Percentiles rank a stretch among this genome's conserved stretches.
Conservation (phyloP, 1,139 yeast genomes). For the Zygosaccharomyces sapae region DNA sequence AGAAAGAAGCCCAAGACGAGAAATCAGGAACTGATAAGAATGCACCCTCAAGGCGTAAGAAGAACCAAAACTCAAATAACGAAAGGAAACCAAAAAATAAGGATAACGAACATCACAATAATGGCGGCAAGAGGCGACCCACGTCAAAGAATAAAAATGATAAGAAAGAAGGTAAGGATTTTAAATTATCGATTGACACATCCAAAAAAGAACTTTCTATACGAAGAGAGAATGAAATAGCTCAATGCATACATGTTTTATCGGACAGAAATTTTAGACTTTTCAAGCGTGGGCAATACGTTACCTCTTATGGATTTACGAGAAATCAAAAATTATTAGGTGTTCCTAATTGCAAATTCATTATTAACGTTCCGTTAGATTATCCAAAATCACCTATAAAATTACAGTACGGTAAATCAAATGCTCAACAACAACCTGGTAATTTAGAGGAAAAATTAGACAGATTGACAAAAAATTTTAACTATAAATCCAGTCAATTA, state of each 20-base stretch:
- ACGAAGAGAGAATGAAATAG: constrained; percentile 14
- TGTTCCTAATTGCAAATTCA: constrained; percentile 9
- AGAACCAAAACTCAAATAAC: neutral
- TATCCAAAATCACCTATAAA: constrained; percentile 22
- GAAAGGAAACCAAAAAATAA: neutral
- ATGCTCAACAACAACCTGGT: neutral
- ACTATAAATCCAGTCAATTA: constrained; percentile 12
- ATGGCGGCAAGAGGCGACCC: constrained; percentile 2
- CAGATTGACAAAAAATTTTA: constrained; percentile 12
- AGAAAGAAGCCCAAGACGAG: neutral
- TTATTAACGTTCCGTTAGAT: constrained; percentile 20
- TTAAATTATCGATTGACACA: neutral
- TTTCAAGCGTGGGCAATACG: constrained; percentile 18
- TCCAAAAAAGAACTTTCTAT: constrained; percentile 4
- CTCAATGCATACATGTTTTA: constrained; percentile 14
- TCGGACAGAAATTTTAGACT: constrained; percentile 15
- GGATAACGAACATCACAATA: neutral
- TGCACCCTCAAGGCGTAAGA: neutral
- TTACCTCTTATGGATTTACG: constrained; percentile 17
- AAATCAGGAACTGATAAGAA: neutral
- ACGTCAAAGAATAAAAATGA: neutral
- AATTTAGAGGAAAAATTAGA: constrained; percentile 8
- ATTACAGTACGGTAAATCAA: constrained; percentile 10
- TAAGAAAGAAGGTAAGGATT: neutral
- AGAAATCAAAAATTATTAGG: constrained; percentile 10